Conservation (phyloP, 2,329 filamentous ascomycete species). For the Penicillium brasilianum region DNA sequence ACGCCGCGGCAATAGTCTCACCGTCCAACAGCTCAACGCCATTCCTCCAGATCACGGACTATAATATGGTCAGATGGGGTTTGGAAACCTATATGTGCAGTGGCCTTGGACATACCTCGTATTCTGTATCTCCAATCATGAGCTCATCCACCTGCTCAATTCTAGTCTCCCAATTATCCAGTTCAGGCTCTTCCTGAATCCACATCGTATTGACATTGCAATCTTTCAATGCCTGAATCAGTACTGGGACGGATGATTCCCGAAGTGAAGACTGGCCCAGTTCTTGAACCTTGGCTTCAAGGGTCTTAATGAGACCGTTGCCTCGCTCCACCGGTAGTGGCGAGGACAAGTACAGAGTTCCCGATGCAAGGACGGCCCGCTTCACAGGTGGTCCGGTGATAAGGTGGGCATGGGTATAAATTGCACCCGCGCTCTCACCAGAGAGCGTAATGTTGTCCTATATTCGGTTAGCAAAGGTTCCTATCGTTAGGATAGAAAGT, state of each 20-base stretch:
- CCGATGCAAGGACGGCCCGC: conserved; percentile 49
- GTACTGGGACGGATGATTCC: conserved; percentile 33
- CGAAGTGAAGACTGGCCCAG: conserved; percentile 37
- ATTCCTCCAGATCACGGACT: conserved; percentile 54
- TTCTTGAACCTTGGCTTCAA: conserved; percentile 37
- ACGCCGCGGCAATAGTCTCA: conserved; percentile 41
- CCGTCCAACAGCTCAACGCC: conserved; percentile 47
- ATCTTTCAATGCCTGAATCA: conserved; percentile 44
- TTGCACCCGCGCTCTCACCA: conserved; percentile 55
- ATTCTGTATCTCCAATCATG: conserved; percentile 52
- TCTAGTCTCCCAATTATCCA: conserved; percentile 46
- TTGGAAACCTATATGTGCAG: neutral
- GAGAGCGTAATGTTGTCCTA: conserved; percentile 50
- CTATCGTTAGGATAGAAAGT: too few relatives aligned
- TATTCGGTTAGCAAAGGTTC: neutral
- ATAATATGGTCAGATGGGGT: conserved; percentile 3
- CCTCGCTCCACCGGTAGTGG: conserved; percentile 46
- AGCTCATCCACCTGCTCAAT: conserved; percentile 43
- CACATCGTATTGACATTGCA: conserved; percentile 51
- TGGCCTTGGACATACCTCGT: conserved; percentile 40
- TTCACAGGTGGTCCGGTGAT: conserved; percentile 39
- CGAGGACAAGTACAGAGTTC: conserved; percentile 51
- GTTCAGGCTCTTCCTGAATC: conserved; percentile 45
- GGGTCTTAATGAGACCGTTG: conserved; percentile 34
- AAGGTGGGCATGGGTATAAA: conserved; percentile 53